A percentile compares a stretch with the other conserved stretches of the same genome.
Evolutionary conservation across 2,329 filamentous ascomycete species (phyloP).

Genomic region (Colletotrichum sp.): DNA sequence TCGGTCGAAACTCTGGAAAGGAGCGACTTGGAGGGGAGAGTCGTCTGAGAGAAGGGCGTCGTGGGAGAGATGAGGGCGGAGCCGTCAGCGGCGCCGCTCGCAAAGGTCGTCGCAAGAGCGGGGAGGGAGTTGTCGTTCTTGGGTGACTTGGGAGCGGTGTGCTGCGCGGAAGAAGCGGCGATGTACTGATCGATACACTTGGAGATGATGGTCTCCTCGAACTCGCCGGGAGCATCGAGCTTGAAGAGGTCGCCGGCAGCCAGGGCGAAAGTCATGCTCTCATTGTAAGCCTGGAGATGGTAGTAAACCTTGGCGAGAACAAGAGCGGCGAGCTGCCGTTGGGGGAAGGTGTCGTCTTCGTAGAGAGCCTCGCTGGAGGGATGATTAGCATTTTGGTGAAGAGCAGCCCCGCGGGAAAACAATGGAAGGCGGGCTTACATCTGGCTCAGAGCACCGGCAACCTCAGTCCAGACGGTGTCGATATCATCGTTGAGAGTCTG

Average conservation of each 20-base stretch:
- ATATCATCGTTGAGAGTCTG: slow-evolving; percentile 96
- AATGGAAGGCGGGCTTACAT: slow-evolving; percentile 65
- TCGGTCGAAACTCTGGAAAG: slow-evolving; percentile 81
- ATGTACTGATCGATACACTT: slow-evolving; percentile 99
- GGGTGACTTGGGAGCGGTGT: slow-evolving; percentile 49
- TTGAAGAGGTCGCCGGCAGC: slow-evolving; percentile 95
- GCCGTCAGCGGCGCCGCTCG: slow-evolving; percentile 68
- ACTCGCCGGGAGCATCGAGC: slow-evolving; percentile 88
- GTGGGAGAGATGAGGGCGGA: slow-evolving; percentile 83
- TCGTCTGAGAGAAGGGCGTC: slow-evolving; percentile 93
- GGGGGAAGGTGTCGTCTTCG: slow-evolving; percentile 93
- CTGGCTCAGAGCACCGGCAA: slow-evolving; percentile 88
- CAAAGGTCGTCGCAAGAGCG: slow-evolving; percentile 83
- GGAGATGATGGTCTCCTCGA: slow-evolving; percentile 98
- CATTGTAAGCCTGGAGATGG: slow-evolving; percentile 97
- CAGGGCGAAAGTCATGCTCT: slow-evolving; percentile 98
- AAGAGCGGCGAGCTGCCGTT: slow-evolving; percentile 91
- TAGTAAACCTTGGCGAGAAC: slow-evolving; percentile 99
- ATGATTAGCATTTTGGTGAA: slow-evolving; percentile 13
- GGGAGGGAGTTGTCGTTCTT: slow-evolving; percentile 54
- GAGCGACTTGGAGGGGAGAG: slow-evolving; percentile 90
- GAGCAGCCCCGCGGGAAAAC: neutral
- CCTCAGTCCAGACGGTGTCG: slow-evolving; percentile 96
- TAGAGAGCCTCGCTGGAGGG: slow-evolving; percentile 85
- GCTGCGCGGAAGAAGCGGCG: slow-evolving; percentile 65